Base-by-base conservation (phyloP, 2,329 filamentous ascomycete genomes). In the Myrmaecium sp. region DNA sequence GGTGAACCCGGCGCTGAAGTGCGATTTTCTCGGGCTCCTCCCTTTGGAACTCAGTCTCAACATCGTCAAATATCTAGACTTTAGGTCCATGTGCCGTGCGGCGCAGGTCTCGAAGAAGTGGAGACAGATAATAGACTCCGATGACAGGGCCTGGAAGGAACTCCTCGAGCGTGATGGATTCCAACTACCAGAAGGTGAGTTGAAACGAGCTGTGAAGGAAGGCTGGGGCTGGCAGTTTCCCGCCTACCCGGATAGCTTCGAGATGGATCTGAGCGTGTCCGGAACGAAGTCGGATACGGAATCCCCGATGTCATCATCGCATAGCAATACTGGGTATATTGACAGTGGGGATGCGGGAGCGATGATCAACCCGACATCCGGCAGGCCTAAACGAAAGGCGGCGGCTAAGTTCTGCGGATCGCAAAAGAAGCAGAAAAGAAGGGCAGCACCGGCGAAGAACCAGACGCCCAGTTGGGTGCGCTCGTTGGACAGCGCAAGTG, bases 141-240 rank as follows among this genome's bases (percentile, higher is more conserved):
- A 95, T 44, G 89, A 98, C 54, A 84, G 77, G 25, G 82, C 84
- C 9, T 98, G 89, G 89, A 95, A 91, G 53, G 78, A 84, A 36
- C 61, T 94, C 1, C 74, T 98, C 21, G 83, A 93, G 34, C 64
- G 62, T 1, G 83, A 94, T 46, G 82, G 82, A 0, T 94, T 80
- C 49, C 58, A 59, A 15, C 59, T 98, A 2, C 74, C 82, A 0
- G 62, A 74, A 1, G 81, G 80, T 11, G 89, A 98, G 51, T 62
- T 98, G 14, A 73, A 81, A 36, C 74, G 75, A 39, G 84, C 89
- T 16, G 83, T 95, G 29, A 60, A 63, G 21, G 81, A 95, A 57
- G 89, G 89, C 9, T 98, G 89, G 89, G 89, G 84, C 9, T 98
- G 89, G 83, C 89, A 98, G 47, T 81, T 86, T 44, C 81, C 84